Conservation (phyloP, 1,284 basidiomycete species). For the Pseudomicrostroma phylloplanum region DNA sequence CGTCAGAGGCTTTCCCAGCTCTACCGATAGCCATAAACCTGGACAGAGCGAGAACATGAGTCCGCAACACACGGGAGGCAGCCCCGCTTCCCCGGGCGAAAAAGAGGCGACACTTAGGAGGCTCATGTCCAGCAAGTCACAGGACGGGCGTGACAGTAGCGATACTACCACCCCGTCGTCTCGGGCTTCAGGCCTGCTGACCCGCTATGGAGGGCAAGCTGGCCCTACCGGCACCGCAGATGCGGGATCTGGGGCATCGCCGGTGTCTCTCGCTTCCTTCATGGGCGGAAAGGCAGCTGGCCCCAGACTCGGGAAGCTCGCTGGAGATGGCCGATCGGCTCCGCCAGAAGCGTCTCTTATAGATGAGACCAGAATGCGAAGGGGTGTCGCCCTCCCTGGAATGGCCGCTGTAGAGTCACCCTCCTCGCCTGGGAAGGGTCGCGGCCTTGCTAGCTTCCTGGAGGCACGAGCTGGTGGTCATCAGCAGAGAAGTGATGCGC, state of each 20-base stretch:
- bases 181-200: conserved; percentile 20
- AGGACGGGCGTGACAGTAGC: no score
- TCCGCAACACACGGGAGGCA: no score
- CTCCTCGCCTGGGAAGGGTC: conserved; percentile 12
- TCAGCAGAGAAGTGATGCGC: conserved; percentile 4
- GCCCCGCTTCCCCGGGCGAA: not conserved
- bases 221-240: conserved; percentile 46
- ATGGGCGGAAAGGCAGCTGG: conserved; percentile 47
- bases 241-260: conserved; percentile 20
- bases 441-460: conserved; percentile 40
- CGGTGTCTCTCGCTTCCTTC: conserved; percentile 45
- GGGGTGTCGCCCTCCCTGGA: conserved; percentile 29
- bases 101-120: not conserved
- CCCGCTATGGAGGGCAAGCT: conserved; percentile 42
- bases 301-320: conserved; percentile 42
- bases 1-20: not conserved
- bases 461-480: conserved; percentile 29
- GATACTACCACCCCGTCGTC: not conserved
- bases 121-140: no score
- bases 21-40: not conserved
- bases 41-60: not conserved
- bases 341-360: conserved; percentile 37
- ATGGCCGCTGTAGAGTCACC: conserved; percentile 15
- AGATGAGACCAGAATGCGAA: conserved; percentile 21
- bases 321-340: conserved; percentile 41